phyloP scores from a whole-genome alignment of 169 alveolate genomes.

The Plasmodium gaboni region DNA sequence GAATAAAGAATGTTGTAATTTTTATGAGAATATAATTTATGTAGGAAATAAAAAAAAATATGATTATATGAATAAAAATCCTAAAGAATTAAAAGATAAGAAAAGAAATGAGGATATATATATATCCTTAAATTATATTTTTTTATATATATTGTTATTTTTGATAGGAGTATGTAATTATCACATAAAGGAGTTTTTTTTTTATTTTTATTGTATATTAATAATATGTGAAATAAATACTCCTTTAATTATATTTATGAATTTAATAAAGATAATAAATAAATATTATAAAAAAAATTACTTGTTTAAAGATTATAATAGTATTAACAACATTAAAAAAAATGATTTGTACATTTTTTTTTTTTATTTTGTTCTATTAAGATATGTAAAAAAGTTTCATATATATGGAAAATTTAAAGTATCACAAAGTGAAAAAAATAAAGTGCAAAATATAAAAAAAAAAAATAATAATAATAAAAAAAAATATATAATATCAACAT shows the following conservation, averaged over 20 bases:
- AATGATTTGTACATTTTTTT: constrained; percentile 23
- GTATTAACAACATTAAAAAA: constrained; percentile 2
- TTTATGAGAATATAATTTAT: background rate
- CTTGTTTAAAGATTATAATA: constrained; percentile 1
- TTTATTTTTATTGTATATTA: constrained; percentile 20
- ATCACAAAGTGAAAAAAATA: background rate
- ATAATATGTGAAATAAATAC: constrained; percentile 42
- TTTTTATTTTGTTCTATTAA: constrained; percentile 14
- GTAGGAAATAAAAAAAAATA: background rate
- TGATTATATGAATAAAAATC: background rate
- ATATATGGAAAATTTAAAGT: background rate
- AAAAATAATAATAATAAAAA: too few species aligned
- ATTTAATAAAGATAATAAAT: constrained; percentile 14
- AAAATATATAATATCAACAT: too few species aligned
- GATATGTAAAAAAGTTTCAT: background rate
- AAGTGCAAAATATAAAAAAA: too few species aligned
- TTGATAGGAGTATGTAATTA: background rate
- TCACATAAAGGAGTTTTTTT: background rate
- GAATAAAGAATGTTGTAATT: background rate
- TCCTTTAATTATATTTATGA: constrained; percentile 26
- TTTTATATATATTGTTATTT: background rate
- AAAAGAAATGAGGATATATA: background rate
- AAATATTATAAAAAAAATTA: constrained; percentile 14
- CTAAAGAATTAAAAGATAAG: background rate
- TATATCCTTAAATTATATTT: constrained; percentile 9